These are phyloP conservation scores for Striga hermonthica DNA, from an alignment of 305 asterid genomes.

Conservation along the genomic window DNA sequence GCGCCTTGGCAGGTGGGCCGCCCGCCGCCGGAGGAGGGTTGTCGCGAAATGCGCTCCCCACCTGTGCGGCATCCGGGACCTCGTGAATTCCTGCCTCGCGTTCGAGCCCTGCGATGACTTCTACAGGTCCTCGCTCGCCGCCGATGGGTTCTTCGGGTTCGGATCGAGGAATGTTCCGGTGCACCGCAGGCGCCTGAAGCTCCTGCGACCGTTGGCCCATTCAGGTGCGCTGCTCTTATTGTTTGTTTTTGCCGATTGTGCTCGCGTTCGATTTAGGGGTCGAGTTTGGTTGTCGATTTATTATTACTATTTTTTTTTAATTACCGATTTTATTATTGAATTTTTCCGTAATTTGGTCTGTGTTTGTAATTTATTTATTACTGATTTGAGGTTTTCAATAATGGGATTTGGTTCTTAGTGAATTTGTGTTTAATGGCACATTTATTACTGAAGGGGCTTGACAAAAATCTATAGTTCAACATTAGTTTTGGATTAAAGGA, in stretches of 20 bases:
- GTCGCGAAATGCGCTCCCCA: constrained; percentile 35
- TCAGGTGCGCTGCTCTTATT: constrained; percentile 40
- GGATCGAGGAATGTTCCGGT: constrained; percentile 44
- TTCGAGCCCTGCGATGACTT: constrained; percentile 45
- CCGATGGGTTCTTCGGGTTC: constrained; percentile 35
- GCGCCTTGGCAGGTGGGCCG: constrained; percentile 42
- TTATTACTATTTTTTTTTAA: too few relatives aligned
- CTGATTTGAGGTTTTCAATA: neutral
- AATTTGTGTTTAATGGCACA: neutral
- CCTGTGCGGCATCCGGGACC: constrained; percentile 38
- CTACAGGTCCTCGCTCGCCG: constrained; percentile 33
- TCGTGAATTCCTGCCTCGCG: constrained; percentile 41
- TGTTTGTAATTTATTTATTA: neutral
- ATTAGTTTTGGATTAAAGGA: constrained; percentile 18
- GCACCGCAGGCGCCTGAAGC: constrained; percentile 38
- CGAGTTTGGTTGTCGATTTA: neutral
- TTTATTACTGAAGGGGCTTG: constrained; percentile 15
- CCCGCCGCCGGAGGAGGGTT: constrained; percentile 44
- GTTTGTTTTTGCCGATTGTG: constrained; percentile 7
- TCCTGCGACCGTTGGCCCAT: constrained; percentile 33
- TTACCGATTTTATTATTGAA: neutral
- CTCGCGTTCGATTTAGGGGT: constrained; percentile 11
- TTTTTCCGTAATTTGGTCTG: neutral
- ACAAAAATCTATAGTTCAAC: constrained; percentile 3
- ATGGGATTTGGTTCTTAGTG: constrained; percentile 6